Evolutionary conservation across 805 yeast genomes (phyloP).

Genomic region (Myxozyma melibiosi): DNA sequence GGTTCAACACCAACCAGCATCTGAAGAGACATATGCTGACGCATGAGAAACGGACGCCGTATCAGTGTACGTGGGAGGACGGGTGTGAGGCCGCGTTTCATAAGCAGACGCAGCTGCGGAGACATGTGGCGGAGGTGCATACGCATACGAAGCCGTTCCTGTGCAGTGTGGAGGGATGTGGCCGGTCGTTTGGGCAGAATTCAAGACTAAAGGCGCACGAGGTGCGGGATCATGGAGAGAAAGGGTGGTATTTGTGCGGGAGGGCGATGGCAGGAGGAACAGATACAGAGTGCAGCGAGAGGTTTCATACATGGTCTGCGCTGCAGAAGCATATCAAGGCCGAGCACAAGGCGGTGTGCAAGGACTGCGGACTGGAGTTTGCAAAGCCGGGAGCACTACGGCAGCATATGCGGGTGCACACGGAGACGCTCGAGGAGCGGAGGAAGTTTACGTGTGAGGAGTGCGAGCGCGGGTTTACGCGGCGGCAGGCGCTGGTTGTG

Average conservation of each 20-base stretch:
- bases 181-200: constrained; percentile 63
- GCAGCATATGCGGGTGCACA: constrained; percentile 76
- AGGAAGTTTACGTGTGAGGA: constrained; percentile 62
- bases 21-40: constrained; percentile 79
- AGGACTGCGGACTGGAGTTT: constrained; percentile 67
- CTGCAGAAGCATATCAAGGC: constrained; percentile 69
- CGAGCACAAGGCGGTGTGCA: constrained; percentile 65
- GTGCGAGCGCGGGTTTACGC: constrained; percentile 51
- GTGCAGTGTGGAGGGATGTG: constrained; percentile 64
- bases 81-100: constrained; percentile 69
- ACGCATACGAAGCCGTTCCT: constrained; percentile 46
- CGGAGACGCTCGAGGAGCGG: constrained; percentile 49
- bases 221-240: constrained; percentile 57
- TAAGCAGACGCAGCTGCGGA: constrained; percentile 73
- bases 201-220: constrained; percentile 68
- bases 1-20: constrained; percentile 79
- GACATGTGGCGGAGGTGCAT: constrained; percentile 70
- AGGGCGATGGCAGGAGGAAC: constrained; percentile 46
- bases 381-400: constrained; percentile 70
- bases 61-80: constrained; percentile 56
- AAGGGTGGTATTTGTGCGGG: constrained; percentile 34
- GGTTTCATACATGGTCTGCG: constrained; percentile 72
- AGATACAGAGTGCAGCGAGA: constrained; percentile 60
- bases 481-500: constrained; percentile 56
- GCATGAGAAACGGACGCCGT: constrained; percentile 61